Conservation (phyloP, 176 grass and related monocot genomes). For the Neostapfia colusana region DNA sequence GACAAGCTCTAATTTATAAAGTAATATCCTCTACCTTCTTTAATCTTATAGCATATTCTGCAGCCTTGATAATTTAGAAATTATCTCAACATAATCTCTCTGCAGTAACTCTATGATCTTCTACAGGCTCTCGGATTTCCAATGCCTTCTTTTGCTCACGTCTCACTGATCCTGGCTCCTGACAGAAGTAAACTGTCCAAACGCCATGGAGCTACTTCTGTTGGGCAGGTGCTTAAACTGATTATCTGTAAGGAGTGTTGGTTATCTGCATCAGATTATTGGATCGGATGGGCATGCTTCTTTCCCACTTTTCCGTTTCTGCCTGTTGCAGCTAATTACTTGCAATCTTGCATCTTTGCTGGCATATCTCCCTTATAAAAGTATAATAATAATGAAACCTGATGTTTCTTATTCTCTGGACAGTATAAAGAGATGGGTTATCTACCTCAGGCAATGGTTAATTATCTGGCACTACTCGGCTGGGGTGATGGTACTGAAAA, state of each 20-base stretch:
- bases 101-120: constrained; percentile 3
- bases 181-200: constrained; percentile 99
- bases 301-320: not conserved
- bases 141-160: constrained; percentile 99
- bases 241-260: not conserved
- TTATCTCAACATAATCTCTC: not conserved
- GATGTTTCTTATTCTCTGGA: constrained; percentile 30
- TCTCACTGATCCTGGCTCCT: constrained; percentile 95
- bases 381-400: not conserved
- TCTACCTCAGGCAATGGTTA: constrained; percentile 93
- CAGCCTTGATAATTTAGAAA: not conserved
- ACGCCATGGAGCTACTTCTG: constrained; percentile 97
- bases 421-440: constrained; percentile 99
- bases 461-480: constrained; percentile 91
- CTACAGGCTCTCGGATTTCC: constrained; percentile 85
- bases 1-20: constrained; percentile 97
- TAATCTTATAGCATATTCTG: not conserved
- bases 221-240: constrained; percentile 68
- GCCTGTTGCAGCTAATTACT: constrained; percentile 3
- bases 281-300: not conserved
- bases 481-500: constrained; percentile 99
- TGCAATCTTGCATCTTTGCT: not conserved
- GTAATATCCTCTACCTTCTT: constrained; percentile 39
- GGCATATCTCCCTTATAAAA: not conserved
- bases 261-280: constrained; percentile 23